Conservation (phyloP, 2,329 filamentous ascomycete species). For the Trichoderma oligosporum region DNA sequence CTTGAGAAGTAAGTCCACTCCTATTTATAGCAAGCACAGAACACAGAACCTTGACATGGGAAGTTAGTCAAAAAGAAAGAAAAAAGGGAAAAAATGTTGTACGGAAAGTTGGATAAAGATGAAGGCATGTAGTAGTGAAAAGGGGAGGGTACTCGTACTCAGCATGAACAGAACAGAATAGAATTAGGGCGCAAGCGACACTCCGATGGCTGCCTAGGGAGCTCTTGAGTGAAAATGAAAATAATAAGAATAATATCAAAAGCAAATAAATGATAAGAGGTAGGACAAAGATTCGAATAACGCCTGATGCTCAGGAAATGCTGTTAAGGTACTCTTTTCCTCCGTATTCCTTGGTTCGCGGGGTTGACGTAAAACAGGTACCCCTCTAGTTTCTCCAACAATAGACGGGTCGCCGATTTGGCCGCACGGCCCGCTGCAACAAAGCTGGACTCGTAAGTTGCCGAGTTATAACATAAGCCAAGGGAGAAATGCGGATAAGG, state of each 20-base stretch:
- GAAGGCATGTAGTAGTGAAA: no score
- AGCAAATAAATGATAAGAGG: neutral
- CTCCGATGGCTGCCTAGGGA: no score
- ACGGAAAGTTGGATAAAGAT: neutral
- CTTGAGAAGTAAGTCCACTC: no score
- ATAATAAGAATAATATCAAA: no score
- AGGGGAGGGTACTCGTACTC: neutral
- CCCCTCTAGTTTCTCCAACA: constrained; percentile 17
- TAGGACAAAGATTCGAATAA: neutral
- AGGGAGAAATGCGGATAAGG: neutral
- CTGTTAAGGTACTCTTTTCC: neutral
- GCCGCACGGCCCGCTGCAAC: constrained; percentile 22
- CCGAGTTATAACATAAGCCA: neutral
- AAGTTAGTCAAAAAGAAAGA: no score
- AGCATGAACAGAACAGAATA: neutral
- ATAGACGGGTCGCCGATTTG: constrained; percentile 23
- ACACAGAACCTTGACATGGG: no score
- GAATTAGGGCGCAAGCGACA: no score
- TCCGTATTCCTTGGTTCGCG: constrained; percentile 4
- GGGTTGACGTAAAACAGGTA: constrained; percentile 2
- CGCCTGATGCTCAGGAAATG: neutral
- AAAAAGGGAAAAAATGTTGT: neutral
- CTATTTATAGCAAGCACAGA: neutral
- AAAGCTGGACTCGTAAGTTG: constrained; percentile 3
- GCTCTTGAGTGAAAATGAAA: neutral